A percentile compares a stretch with the other conserved stretches of the same genome.
Conservation (phyloP, 108 stramenopile genomes). For the Skeletonema grethae region DNA sequence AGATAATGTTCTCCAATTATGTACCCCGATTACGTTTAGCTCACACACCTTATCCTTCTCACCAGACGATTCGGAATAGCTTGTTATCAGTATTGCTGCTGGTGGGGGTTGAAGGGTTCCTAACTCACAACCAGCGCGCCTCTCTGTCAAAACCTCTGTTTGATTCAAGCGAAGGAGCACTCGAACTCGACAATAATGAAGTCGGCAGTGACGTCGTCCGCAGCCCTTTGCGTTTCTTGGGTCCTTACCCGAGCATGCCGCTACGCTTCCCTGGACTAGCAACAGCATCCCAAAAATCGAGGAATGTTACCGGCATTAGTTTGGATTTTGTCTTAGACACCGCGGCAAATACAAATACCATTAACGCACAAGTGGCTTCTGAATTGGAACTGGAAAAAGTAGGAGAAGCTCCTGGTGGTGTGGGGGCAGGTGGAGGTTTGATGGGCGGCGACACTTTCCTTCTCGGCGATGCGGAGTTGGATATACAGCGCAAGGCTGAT, state of each 20-base stretch:
- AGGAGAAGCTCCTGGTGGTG: conserved; percentile 62
- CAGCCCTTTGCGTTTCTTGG: conserved; percentile 67
- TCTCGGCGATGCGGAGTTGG: conserved; percentile 72
- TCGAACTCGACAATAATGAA: neutral
- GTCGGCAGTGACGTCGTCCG: conserved; percentile 32
- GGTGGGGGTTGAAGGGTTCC: neutral
- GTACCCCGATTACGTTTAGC: neutral
- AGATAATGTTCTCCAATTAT: neutral
- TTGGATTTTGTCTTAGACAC: conserved; percentile 81
- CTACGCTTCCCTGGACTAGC: conserved; percentile 72
- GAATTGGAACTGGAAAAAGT: conserved; percentile 61
- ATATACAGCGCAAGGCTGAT: conserved; percentile 14
- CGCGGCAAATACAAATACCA: conserved; percentile 77
- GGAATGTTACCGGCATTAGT: conserved; percentile 61
- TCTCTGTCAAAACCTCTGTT: neutral
- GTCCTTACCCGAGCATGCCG: conserved; percentile 69
- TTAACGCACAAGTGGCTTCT: conserved; percentile 63
- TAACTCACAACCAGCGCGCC: neutral
- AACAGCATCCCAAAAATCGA: conserved; percentile 62
- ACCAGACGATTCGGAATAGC: neutral
- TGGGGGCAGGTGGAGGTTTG: conserved; percentile 58
- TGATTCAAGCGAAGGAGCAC: neutral
- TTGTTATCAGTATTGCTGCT: neutral
- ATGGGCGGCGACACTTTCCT: conserved; percentile 65
- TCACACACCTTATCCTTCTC: neutral